Evolutionary conservation across 2,329 filamentous ascomycete species (phyloP).

Genomic region (Ceratocystis colombiana): DNA sequence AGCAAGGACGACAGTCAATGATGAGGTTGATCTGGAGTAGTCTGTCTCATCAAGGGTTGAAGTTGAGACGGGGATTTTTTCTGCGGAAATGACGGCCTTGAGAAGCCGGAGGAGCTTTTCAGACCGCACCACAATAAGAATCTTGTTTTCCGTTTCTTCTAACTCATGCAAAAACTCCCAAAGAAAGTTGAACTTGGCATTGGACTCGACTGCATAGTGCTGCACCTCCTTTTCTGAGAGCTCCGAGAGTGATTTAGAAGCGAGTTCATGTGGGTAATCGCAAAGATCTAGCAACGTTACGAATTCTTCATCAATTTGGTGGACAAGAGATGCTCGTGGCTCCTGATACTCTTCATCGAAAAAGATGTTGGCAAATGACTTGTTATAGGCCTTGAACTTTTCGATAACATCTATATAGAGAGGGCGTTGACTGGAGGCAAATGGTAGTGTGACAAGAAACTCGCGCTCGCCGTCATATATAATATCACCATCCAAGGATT

Average conservation of each 20-base stretch:
- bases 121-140: conserved; percentile 46
- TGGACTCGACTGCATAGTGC: conserved; percentile 47
- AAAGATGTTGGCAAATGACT: conserved; percentile 39
- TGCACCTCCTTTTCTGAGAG: conserved; percentile 37
- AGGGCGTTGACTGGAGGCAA: conserved; percentile 44
- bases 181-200: conserved; percentile 51
- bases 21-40: conserved; percentile 31
- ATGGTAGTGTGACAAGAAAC: conserved; percentile 47
- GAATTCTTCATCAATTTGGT: conserved; percentile 44
- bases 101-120: conserved; percentile 44
- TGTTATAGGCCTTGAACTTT: conserved; percentile 37
- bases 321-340: conserved; percentile 36
- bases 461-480: conserved; percentile 32
- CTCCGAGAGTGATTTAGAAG: conserved; percentile 36
- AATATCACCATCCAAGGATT: conserved; percentile 15
- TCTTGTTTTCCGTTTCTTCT: conserved; percentile 36
- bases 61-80: conserved; percentile 34
- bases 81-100: conserved; percentile 39
- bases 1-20: conserved; percentile 37
- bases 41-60: conserved; percentile 30
- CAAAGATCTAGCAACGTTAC: conserved; percentile 44
- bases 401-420: conserved; percentile 44
- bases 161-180: conserved; percentile 44
- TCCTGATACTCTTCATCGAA: conserved; percentile 34
- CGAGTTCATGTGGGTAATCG: conserved; percentile 46